Evolutionary conservation across 106 monocot genomes (phyloP).

Genomic region (Phalaenopsis equestris): DNA sequence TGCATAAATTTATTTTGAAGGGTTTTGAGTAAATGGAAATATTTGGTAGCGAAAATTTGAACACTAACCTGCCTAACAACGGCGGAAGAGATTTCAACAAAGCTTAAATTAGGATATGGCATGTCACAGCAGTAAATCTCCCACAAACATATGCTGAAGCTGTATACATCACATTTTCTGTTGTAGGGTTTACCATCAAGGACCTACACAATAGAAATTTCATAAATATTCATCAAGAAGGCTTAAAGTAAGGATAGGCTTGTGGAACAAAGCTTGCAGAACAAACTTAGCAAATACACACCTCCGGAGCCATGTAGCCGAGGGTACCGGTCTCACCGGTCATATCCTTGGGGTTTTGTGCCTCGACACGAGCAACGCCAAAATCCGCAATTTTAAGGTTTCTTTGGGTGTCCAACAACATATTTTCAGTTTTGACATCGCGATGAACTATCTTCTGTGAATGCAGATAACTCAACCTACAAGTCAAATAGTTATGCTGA

Average conservation of each 20-base stretch:
- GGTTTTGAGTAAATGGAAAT: background rate
- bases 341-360: constrained; percentile 69
- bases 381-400: constrained; percentile 80
- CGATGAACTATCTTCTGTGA: constrained; percentile 76
- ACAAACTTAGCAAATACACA: background rate
- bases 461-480: constrained; percentile 77
- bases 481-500: background rate
- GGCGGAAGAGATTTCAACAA: constrained; percentile 46
- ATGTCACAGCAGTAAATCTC: constrained; percentile 70
- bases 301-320: constrained; percentile 91
- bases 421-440: constrained; percentile 84
- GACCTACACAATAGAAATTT: constrained; percentile 28
- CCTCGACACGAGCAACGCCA: constrained; percentile 84
- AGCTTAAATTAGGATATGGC: constrained; percentile 55
- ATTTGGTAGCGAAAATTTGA: background rate
- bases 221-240: background rate
- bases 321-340: constrained; percentile 72
- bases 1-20: no score
- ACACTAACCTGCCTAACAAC: constrained; percentile 45
- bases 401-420: constrained; percentile 44
- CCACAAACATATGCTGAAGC: constrained; percentile 75
- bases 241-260: background rate
- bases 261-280: background rate
- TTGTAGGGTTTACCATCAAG: constrained; percentile 67
- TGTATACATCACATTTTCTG: constrained; percentile 66